Evolutionary conservation across 805 yeast genomes (phyloP).

Genomic region (Kodamaea hsintzibuensis): DNA sequence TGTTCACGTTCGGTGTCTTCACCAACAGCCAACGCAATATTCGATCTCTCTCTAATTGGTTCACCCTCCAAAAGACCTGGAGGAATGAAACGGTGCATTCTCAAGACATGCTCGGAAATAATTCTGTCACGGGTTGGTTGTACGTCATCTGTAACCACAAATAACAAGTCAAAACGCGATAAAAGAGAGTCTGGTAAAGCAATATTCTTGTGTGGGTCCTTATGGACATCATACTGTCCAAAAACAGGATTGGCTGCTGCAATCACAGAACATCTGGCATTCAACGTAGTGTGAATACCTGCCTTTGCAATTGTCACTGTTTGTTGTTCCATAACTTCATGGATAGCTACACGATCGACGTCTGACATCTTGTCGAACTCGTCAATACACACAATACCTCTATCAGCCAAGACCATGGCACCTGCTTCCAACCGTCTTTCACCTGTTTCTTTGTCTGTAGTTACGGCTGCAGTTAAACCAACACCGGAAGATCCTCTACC

Average conservation of each 20-base stretch:
- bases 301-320: conserved; percentile 98
- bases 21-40: conserved; percentile 80
- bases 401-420: conserved; percentile 97
- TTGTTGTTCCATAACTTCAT: conserved; percentile 99
- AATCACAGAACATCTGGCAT: conserved; percentile 94
- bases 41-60: conserved; percentile 79
- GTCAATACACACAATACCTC: conserved; percentile 97
- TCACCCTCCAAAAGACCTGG: conserved; percentile 90
- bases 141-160: conserved; percentile 95
- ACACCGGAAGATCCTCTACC: conserved; percentile 99
- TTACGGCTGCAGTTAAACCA: conserved; percentile 98
- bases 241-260: conserved; percentile 98
- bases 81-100: conserved; percentile 88
- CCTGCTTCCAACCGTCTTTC: conserved; percentile 97
- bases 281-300: conserved; percentile 93
- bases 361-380: conserved; percentile 99
- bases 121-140: conserved; percentile 80
- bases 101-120: conserved; percentile 90
- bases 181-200: conserved; percentile 95
- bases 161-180: conserved; percentile 94
- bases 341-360: conserved; percentile 95
- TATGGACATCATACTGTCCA: conserved; percentile 94
- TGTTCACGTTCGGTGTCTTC: conserved; percentile 48
- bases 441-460: conserved; percentile 94
- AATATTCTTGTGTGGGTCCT: conserved; percentile 94